phyloP scores from a whole-genome alignment of 768 basidiomycete genomes.

The Stropharia rugosoannulata region DNA sequence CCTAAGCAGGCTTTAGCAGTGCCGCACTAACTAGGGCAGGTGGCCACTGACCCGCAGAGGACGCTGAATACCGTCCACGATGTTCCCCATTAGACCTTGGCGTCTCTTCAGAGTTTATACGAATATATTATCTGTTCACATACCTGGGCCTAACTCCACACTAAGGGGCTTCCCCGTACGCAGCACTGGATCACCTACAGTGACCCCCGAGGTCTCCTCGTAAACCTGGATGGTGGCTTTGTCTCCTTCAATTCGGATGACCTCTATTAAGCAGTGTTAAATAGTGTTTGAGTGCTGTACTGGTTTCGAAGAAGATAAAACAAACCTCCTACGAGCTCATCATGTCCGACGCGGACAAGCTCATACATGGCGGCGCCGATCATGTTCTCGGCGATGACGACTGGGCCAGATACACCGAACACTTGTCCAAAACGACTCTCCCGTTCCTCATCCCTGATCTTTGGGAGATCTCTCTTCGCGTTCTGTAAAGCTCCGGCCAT shows the following conservation, averaged over 20 bases:
- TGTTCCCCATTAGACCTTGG: constrained; percentile 96
- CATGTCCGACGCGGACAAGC: constrained; percentile 96
- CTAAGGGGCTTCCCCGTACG: constrained; percentile 97
- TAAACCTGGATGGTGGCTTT: constrained; percentile 99
- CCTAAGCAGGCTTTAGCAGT: constrained; percentile 34
- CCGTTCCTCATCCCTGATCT: constrained; percentile 87
- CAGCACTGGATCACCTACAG: constrained; percentile 96
- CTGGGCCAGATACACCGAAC: constrained; percentile 96
- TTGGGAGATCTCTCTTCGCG: constrained; percentile 83
- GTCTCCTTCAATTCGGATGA: constrained; percentile 97
- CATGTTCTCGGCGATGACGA: constrained; percentile 98
- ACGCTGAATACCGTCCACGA: constrained; percentile 96
- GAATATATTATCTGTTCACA: background rate
- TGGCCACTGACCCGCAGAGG: constrained; percentile 69
- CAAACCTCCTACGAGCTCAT: constrained; percentile 95
- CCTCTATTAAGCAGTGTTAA: constrained; percentile 57
- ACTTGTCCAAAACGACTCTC: constrained; percentile 88
- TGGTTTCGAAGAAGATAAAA: constrained; percentile 5
- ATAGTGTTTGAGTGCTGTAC: background rate
- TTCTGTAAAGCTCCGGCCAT: constrained; percentile 96
- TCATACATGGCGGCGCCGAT: constrained; percentile 96
- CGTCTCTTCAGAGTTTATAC: constrained; percentile 14
- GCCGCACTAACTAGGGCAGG: background rate
- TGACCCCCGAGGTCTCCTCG: constrained; percentile 98
- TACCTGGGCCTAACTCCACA: constrained; percentile 97